phyloP scores from a whole-genome alignment of 441 rosid species.

The Melastoma candidum region DNA sequence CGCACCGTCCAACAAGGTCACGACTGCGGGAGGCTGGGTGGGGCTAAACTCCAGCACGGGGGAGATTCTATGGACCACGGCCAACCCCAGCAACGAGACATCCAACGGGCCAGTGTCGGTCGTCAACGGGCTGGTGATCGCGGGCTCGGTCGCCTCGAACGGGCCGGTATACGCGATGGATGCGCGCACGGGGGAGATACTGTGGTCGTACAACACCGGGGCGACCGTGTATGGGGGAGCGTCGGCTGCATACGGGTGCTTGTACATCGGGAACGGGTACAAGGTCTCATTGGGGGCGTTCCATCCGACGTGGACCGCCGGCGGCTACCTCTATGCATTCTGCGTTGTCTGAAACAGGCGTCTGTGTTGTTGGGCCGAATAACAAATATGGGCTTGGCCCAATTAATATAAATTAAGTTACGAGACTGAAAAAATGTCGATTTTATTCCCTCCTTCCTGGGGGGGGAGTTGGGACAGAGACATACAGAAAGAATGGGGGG shows the following conservation, averaged over 20 bases:
- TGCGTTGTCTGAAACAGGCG: conserved; percentile 12
- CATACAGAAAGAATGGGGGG: no score
- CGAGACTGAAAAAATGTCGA: no score
- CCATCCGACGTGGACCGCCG: conserved; percentile 19
- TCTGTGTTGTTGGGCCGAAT: conserved; percentile 1
- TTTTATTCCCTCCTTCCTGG: no score
- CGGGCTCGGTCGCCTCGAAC: conserved; percentile 20
- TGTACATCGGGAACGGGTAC: conserved; percentile 30
- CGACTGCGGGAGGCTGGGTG: conserved; percentile 37
- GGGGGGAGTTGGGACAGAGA: no score
- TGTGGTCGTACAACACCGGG: conserved; percentile 31
- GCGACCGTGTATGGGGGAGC: conserved; percentile 29
- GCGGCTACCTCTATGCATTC: conserved; percentile 25
- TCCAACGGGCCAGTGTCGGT: conserved; percentile 26
- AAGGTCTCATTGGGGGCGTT: conserved; percentile 15
- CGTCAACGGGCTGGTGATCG: conserved; percentile 28
- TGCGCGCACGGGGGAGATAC: conserved; percentile 21
- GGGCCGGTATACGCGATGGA: conserved; percentile 40
- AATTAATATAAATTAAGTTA: no score
- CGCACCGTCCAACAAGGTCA: conserved; percentile 20
- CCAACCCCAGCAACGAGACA: conserved; percentile 33
- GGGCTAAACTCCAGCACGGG: conserved; percentile 33
- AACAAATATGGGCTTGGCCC: no score
- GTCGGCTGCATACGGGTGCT: conserved; percentile 31
- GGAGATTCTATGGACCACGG: conserved; percentile 28